Evolutionary conservation across 148 eudicot genomes (phyloP), one percentile per base, ranked within the genome.

Genomic region (Persicaria maculosa): DNA sequence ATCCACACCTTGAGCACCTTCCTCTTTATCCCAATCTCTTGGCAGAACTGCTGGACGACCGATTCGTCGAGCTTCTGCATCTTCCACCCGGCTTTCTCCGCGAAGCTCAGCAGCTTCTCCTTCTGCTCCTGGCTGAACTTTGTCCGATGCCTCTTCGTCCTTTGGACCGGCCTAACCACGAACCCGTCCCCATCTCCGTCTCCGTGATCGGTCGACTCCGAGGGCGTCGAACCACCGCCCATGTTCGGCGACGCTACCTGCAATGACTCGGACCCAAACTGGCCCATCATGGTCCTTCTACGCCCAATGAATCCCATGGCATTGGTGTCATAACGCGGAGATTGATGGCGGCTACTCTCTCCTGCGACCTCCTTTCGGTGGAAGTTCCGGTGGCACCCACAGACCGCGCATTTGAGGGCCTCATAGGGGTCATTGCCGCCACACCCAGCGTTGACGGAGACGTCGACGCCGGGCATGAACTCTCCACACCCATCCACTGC

Each of bases 321-420:
- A 36, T 2, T 50, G 15, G 22, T 50, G 74, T 72, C 62, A 6
- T 48, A 40, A 9, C 14, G 40, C 48, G 64, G 44, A 9, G 44
- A 47, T 25, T 50, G 53, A 14, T 72, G 43, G 43, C 44, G 74
- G 36, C 47, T 11, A 12, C 54, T 44, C 6, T 74, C 58, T 25
- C 70, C 73, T 50, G 69, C 74, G 31, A 76, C 77, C 53, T 80
- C 82, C 58, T 80, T 81, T 6, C 84, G 73, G 50, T 87, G 90
- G 82, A 87, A 87, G 81, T 87, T 87, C 12, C 86, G 82, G 77
- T 87, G 90, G 81, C 90, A 87, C 12, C 85, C 81, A n/a, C 90
- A 87, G 7, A 78, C 90, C 3, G 86, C 74, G 79, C 90, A 87
- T 0, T 44, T 74, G 74, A 87, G 82, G 47, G 81, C 36, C 19